Evolutionary conservation across 2,329 filamentous ascomycete species (phyloP), one percentile per base, ranked within the genome.

Genomic region (Fusarium sterilihyphosum): DNA sequence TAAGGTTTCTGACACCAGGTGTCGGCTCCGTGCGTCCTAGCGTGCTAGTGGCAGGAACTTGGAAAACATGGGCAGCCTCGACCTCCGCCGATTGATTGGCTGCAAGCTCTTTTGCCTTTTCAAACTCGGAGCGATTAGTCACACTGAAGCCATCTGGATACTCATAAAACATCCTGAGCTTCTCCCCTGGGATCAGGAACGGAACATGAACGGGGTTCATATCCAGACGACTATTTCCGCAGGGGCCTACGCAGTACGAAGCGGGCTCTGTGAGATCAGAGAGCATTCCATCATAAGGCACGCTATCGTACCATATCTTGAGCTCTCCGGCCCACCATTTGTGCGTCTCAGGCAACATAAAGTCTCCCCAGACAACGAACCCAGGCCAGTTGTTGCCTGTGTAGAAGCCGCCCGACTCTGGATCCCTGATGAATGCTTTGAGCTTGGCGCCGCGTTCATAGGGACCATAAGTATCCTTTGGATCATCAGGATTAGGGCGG

Each of bases 181-280:
- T 50, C 24, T 60, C 57, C 10, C 57, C 57, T 14, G 57, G 57
- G 22, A 60, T 60, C 10, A 60, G 11, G 17, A 60, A 60, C 3
- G 57, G 57, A n/a, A 60, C 57, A 13, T 60, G 57, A 50, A 60
- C 57, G 9, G 57, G 57, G 13, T 60, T 60, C 57, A 60, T 52
- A 20, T 60, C 43, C 8, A 60, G 31, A 20, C 44, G 57, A 5
- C 14, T 50, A 31, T 60, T 60, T 14, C 57, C 57, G 12, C 57
- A 60, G 1, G 57, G 57, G 2, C 57, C 57, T 4, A 60, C 57
- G 16, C 57, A 60, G 20, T 60, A 60, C 13, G 57, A 60, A 26
- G 57, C 57, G 10, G 57, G 57, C 5, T 60, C 57, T 5, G 57
- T 60, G 3, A 60, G 31, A 17, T 60, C 57, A 12, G 41, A 50